Evolutionary conservation across 306 rosid species (phyloP).

Genomic region (Neltuma alba): DNA sequence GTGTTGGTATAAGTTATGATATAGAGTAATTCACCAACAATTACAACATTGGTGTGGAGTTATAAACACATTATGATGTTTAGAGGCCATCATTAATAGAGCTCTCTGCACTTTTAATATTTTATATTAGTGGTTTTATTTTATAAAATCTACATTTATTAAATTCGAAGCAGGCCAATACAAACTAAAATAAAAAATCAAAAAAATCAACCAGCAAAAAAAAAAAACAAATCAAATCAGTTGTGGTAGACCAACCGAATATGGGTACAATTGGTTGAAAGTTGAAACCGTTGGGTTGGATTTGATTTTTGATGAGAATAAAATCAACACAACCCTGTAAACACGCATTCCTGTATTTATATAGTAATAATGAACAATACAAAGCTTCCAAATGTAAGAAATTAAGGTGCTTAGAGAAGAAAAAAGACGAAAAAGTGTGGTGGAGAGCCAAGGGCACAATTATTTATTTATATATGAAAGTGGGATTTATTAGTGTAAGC

Average conservation of each 20-base stretch:
- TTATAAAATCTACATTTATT: neutral
- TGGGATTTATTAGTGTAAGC: neutral
- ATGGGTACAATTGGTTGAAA: neutral
- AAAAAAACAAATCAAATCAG: neutral
- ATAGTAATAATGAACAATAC: neutral
- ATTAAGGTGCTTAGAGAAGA: neutral
- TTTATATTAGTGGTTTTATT: no score
- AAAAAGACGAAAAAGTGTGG: neutral
- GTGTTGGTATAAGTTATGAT: neutral
- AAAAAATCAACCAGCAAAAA: neutral
- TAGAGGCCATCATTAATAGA: no score
- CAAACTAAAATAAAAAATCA: neutral
- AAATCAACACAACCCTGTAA: neutral
- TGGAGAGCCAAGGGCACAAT: neutral
- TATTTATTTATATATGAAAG: neutral
- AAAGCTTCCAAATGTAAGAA: neutral
- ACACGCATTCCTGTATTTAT: neutral
- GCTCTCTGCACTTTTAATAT: no score
- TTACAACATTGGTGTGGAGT: no score
- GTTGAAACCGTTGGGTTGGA: neutral
- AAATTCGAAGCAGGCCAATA: neutral
- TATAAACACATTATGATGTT: no score
- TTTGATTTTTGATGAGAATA: neutral
- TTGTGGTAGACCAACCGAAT: neutral
- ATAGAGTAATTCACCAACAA: neutral